Percentiles rank a stretch among this genome's conserved stretches.
Conservation (phyloP, 768 basidiomycete genomes). For the Grammothele lineata region DNA sequence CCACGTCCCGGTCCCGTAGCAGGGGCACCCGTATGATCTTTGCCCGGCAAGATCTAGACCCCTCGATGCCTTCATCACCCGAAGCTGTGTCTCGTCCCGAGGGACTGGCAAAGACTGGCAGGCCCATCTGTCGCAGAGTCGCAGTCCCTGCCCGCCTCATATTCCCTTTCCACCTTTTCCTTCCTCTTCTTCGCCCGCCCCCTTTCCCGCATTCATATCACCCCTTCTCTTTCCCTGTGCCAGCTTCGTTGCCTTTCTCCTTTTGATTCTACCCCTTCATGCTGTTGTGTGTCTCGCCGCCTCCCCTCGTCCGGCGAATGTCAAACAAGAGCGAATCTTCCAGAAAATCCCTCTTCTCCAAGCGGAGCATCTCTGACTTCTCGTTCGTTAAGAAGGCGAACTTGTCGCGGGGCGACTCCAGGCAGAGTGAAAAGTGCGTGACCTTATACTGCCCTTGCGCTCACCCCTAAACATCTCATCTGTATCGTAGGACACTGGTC, state of each 20-base stretch:
- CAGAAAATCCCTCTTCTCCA: background rate
- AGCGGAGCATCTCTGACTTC: slow-evolving; percentile 8
- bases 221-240: slow-evolving; percentile 1
- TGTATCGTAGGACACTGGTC: slow-evolving; percentile 6
- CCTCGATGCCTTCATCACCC: background rate
- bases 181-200: no score
- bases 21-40: no score
- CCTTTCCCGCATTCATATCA: slow-evolving; percentile 12
- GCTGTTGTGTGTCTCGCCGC: slow-evolving; percentile 5
- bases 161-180: no score
- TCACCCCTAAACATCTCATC: background rate
- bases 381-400: background rate
- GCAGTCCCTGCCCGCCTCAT: no score
- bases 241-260: no score
- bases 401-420: slow-evolving; percentile 7
- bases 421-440: slow-evolving; percentile 6
- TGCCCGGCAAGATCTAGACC: no score
- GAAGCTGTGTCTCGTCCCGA: slow-evolving; percentile 4
- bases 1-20: no score
- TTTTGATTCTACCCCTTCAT: background rate
- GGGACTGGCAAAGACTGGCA: no score
- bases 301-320: slow-evolving; percentile 7
- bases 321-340: background rate
- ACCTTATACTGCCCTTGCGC: background rate
- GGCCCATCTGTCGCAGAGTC: no score